Conservation (phyloP, 805 yeast species). For the Metschnikowia cerradonensis region DNA sequence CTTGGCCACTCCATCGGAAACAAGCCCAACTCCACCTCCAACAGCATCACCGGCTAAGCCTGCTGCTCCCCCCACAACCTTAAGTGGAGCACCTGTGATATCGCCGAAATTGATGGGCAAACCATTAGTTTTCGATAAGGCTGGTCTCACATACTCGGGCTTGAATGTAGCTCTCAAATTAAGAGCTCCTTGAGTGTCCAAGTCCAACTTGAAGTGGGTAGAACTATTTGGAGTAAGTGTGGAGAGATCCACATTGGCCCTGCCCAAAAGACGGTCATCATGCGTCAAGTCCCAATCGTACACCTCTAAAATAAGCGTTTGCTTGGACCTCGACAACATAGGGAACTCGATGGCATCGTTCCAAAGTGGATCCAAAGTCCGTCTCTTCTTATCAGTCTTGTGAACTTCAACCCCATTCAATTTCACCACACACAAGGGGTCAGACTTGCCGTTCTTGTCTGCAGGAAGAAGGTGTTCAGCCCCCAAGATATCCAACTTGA, state of each 20-base stretch:
- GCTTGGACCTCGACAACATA: conserved; percentile 58
- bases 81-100: conserved; percentile 45
- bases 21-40: conserved; percentile 45
- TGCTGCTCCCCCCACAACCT: conserved; percentile 41
- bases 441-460: conserved; percentile 74
- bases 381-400: conserved; percentile 61
- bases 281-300: conserved; percentile 82
- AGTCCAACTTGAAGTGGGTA: conserved; percentile 44
- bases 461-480: conserved; percentile 54
- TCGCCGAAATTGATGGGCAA: conserved; percentile 39
- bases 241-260: conserved; percentile 46
- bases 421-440: conserved; percentile 57
- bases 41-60: conserved; percentile 40
- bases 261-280: conserved; percentile 58
- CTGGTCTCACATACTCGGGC: conserved; percentile 69
- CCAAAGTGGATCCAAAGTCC: conserved; percentile 72
- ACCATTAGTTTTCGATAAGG: conserved; percentile 37
- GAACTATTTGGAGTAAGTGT: conserved; percentile 43
- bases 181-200: conserved; percentile 66
- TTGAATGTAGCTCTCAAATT: conserved; percentile 49
- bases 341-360: conserved; percentile 61
- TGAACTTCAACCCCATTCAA: conserved; percentile 51
- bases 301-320: conserved; percentile 45
- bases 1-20: conserved; percentile 44
- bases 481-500: conserved; percentile 52